Evolutionary conservation across 2,329 filamentous ascomycete species (phyloP), one percentile per base, ranked within the genome.

Genomic region (Graphilbum ipis-grandicollis): DNA sequence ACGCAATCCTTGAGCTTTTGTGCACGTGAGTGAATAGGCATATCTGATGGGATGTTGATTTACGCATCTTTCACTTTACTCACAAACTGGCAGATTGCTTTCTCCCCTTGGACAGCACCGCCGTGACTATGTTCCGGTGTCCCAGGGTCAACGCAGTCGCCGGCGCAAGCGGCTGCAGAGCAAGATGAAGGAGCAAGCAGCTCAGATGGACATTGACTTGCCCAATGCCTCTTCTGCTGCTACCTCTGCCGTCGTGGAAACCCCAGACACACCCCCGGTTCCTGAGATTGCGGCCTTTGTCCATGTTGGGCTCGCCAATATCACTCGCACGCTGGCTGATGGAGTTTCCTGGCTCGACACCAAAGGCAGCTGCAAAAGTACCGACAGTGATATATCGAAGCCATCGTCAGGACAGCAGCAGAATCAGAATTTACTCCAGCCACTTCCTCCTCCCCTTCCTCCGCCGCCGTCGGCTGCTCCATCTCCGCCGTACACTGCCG

Each of bases 1-100:
- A 75, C 36, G 61, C 64, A 4, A 75, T 81, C 28, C 50, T 81
- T 9, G 74, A 80, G 43, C 58, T 83, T 34, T 59, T 81, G 5
- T 79, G 70, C 66, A 67, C 61, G 77, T 80, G 63, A 47, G 58
- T 46, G n/a, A n/a, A n/a, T n/a, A n/a, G n/a, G n/a, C n/a, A n/a
- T n/a, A n/a, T n/a, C n/a, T n/a, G n/a, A n/a, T n/a, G n/a, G n/a
- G n/a, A n/a, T n/a, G n/a, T n/a, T n/a, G n/a, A n/a, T n/a, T n/a
- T n/a, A n/a, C n/a, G n/a, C n/a, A n/a, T n/a, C n/a, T n/a, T n/a
- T n/a, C n/a, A n/a, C n/a, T n/a, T n/a, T n/a, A n/a, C n/a, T n/a
- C n/a, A n/a, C n/a, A n/a, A n/a, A n/a, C n/a, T n/a, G 5, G 2
- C 31, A 83, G 77, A 41, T 56, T 81, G 17, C 54, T 83, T 32